phyloP scores from a whole-genome alignment of 169 alveolate genomes.

The Plasmodium chabaudi region DNA sequence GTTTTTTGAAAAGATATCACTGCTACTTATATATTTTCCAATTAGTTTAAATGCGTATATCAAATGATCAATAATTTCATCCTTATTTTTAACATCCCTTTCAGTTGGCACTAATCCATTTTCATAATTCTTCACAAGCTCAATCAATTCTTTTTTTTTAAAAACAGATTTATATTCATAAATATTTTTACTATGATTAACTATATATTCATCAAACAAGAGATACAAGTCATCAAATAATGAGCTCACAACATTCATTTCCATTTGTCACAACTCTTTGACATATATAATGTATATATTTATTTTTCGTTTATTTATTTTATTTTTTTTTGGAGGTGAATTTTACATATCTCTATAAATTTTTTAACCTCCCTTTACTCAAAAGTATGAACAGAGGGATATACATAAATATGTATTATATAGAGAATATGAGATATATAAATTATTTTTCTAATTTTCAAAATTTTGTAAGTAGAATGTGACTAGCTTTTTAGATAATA shows the following conservation, averaged over 20 bases:
- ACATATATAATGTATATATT: neutral
- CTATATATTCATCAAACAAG: conserved; percentile 36
- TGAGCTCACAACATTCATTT: neutral
- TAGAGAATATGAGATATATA: no score
- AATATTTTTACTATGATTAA: conserved; percentile 11
- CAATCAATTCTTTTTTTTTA: conserved; percentile 27
- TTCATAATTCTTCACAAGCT: conserved; percentile 3
- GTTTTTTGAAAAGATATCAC: conserved; percentile 50
- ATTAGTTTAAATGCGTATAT: conserved; percentile 34
- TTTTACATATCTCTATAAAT: no score
- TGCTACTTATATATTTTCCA: conserved; percentile 15
- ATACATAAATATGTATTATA: no score
- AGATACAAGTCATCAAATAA: conserved; percentile 32
- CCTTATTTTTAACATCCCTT: conserved; percentile 17
- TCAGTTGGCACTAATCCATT: neutral
- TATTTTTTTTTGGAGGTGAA: neutral
- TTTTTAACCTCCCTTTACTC: no score
- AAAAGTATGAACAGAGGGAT: no score
- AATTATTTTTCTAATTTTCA: no score
- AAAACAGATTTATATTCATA: conserved; percentile 16
- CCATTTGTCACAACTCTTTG: neutral
- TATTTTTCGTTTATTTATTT: neutral
- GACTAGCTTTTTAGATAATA: no score
- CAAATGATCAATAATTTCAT: conserved; percentile 47
- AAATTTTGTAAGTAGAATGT: no score